Evolutionary conservation across 768 basidiomycete genomes (phyloP), one percentile per base, ranked within the genome.

Genomic region (Leccinum variicolor): DNA sequence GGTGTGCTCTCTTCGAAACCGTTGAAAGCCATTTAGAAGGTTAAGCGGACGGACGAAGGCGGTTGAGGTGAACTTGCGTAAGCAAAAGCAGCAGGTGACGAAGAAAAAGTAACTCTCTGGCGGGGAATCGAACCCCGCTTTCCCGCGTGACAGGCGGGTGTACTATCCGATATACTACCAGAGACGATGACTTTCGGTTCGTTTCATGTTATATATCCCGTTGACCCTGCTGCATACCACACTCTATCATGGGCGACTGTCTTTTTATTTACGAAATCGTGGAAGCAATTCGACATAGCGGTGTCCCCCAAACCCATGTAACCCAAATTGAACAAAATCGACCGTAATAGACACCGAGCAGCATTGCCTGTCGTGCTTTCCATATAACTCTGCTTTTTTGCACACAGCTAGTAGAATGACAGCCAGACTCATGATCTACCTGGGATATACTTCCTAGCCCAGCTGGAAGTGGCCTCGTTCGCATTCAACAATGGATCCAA

Each of bases 401-500:
- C 10, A 43, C 41, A 43, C 10, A 43, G n/a, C 39, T 19, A 39
- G 15, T 39, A 39, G 19, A 8, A 50, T 43, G 25, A 33, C 19
- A 19, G 10, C 15, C 23, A 23, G 56, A 8, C 36, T 69, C 54
- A 69, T 57, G 36, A 23, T 62, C 56, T 60, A 62, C 50, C 25
- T 19, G 82, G 79, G 55, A 92, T 79, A 69, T 87, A 77, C 46
- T 76, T 73, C 66, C 78, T 77, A 21, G 86, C 82, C 92, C 92
- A 95, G 6, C 57, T 61, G 1, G 82, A 81, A 2, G 91, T 93
- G 43, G 81, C 82, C 45, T 73, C 70, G 3, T 78, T 84, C 39
- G 89, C 82, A 64, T 95, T 96, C 55, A 93, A 75, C 46, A 87
- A 65, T 1, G 87, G 83, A 63, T 95, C 84, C 21, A 95, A 69